Evolutionary conservation across 208 protist species (phyloP), one percentile per base, ranked within the genome.

Genomic region (Acanthamoeba royreba): DNA sequence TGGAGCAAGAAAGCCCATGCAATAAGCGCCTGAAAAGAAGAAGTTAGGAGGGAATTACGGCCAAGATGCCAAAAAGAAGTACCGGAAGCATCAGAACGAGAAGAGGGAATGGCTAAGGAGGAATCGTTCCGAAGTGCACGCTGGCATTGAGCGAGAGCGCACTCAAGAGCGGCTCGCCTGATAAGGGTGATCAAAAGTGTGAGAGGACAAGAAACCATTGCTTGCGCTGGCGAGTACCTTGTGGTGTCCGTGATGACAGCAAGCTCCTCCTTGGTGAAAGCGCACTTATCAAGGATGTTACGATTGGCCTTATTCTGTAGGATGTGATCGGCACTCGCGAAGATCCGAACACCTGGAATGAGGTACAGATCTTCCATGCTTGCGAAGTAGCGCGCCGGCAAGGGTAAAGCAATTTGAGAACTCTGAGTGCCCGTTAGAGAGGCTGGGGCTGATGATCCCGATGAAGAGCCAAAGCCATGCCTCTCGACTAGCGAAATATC

Each of bases 321-420:
- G 15, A 90, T 38, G 52, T 90, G 83, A 17, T 90, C 83, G 38
- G 55, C 52, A 33, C 43, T 90, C 31, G 49, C n/a, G 52, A 69
- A 90, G 38, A 90, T 28, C 49, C 69, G 58, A 25, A 72, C 55
- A 0, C 52, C 52, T 0, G 83, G 83, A 0, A 90, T 42, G 9
- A 74, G 4, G 40, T 90, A 90, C 40, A 90, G 83, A 38, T 90
- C 83, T 61, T 90, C 43, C 35, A 90, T 40, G 49, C 38, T 90
- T 33, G 2, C 55, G 83, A 63, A 69, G 40, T 90, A 90, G 38
- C 83, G 83, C 83, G 83, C 31, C 0, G 83, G 53, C 35, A 52
- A 63, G n/a, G 83, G 83, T 33, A 90, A 22, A 31, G 74, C 43
- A 83, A 7, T 38, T 33, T 22, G 72, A 52, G 25, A n/a, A 35